These are phyloP conservation scores for Eutypa lata DNA, from an alignment of 2,329 filamentous ascomycete species.

Conservation along the genomic window DNA sequence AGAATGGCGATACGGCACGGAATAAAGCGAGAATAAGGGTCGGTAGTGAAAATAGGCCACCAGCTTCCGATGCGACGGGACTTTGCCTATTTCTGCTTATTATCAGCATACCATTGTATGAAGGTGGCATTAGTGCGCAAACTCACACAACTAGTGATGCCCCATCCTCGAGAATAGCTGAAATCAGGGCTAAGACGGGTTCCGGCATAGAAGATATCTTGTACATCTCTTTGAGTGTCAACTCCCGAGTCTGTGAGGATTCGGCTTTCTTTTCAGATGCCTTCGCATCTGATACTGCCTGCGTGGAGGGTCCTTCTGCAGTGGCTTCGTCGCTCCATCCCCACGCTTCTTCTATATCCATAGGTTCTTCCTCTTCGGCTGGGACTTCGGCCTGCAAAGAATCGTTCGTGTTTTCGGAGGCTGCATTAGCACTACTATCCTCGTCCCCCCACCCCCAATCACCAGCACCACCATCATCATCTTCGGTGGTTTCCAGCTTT, in stretches of 20 bases:
- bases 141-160: slow-evolving; percentile 52
- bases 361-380: slow-evolving; percentile 36
- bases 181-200: slow-evolving; percentile 67
- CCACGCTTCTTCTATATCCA: slow-evolving; percentile 80
- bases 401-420: slow-evolving; percentile 23
- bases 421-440: slow-evolving; percentile 35
- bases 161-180: slow-evolving; percentile 57
- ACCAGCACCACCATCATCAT: slow-evolving; percentile 23
- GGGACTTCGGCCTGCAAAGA: neutral
- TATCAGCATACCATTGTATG: slow-evolving; percentile 7
- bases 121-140: neutral
- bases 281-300: slow-evolving; percentile 16
- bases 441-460: slow-evolving; percentile 17
- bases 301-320: slow-evolving; percentile 23
- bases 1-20: slow-evolving; percentile 70
- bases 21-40: slow-evolving; percentile 76
- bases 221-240: slow-evolving; percentile 82
- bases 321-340: slow-evolving; percentile 75
- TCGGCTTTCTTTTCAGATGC: slow-evolving; percentile 11
- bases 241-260: slow-evolving; percentile 50
- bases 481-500: slow-evolving; percentile 12
- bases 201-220: slow-evolving; percentile 85
- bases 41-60: slow-evolving; percentile 68
- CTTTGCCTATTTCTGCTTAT: slow-evolving; percentile 40
- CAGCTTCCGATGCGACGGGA: slow-evolving; percentile 64